Evolutionary conservation across 2,329 filamentous ascomycete genomes (phyloP), one percentile per base, ranked within the genome.

Genomic region (Phaeosphaeria sp.): DNA sequence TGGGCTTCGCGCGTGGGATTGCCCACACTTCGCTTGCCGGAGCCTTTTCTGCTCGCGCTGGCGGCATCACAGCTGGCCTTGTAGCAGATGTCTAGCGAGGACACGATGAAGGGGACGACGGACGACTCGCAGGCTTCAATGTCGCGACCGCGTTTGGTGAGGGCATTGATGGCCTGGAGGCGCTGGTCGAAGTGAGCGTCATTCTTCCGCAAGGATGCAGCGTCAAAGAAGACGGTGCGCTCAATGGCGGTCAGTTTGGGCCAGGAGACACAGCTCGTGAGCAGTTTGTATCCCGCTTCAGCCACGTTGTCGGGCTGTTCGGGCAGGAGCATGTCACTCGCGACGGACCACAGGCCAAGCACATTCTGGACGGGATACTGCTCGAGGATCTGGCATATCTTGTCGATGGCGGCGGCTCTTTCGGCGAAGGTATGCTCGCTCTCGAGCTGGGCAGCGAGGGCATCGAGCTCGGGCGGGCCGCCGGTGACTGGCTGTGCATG

Each of bases 151-250:
- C 72, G 64, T 39, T 72, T 70, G 18, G 77, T 79, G 21, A 79
- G 71, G 2, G 67, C 72, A 23, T 66, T 64, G 39, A 79, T 62
- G 50, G 74, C 68, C n/a, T 76, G 63, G 15, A 79, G 70, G 6
- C 75, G 70, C 50, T 68, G 59, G 53, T 74, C 68, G 50, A 77
- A 73, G 54, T 63, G 65, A 50, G 64, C 62, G 39, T 73, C 68
- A 42, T 59, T 65, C 46, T 71, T 66, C 56, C 67, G 69, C 36
- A 67, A 54, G 13, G 64, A 67, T 2, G 74, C 73, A 3, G 74
- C 73, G 23, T 74, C 68, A 60, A 78, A 79, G 65, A 79, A 75
- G 61, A 75, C 62, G 52, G 65, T 73, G 62, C 77, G 74, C 64
- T 79, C 77, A 41, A 75, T 63, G 2, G 72, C 58, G 6, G 67